Percentiles rank a stretch among this genome's conserved stretches.
Conservation (phyloP, 73 alveolate species). For the Paramecium sonneborni region DNA sequence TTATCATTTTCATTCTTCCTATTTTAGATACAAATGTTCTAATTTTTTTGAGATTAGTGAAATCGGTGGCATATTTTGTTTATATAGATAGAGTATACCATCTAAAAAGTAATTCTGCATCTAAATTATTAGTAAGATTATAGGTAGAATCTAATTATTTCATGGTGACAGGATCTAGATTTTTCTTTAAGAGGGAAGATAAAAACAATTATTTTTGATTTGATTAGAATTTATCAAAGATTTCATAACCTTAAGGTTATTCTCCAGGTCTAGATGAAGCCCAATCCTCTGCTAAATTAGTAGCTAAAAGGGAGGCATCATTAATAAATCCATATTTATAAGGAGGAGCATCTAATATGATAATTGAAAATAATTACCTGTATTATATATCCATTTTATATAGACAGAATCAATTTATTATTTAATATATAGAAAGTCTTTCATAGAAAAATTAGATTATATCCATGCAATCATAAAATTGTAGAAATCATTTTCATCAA, state of each 20-base stretch:
- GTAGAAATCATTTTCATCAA: conserved; percentile 68
- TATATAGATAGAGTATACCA: conserved; percentile 14
- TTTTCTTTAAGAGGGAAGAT: neutral
- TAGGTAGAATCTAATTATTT: neutral
- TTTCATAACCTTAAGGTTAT: neutral
- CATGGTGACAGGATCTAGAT: neutral
- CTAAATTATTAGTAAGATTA: neutral
- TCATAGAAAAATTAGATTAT: neutral
- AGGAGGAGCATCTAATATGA: conserved; percentile 18
- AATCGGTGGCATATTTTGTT: conserved; percentile 43
- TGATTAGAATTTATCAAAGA: neutral
- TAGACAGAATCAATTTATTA: conserved; percentile 43
- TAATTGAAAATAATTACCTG: neutral
- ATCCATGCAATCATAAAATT: conserved; percentile 49
- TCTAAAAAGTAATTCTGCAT: conserved; percentile 34
- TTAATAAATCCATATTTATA: conserved; percentile 43
- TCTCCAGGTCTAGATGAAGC: conserved; percentile 39
- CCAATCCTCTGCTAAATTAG: conserved; percentile 69
- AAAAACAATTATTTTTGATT: conserved; percentile 7
- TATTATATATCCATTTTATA: conserved; percentile 62
- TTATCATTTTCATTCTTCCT: conserved; percentile 72
- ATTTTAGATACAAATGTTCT: conserved; percentile 59
- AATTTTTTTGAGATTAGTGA: conserved; percentile 45
- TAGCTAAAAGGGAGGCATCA: conserved; percentile 50
- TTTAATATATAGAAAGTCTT: conserved; percentile 5